Percentiles rank a stretch among this genome's conserved stretches.
phyloP scores from a whole-genome alignment of 306 rosid species.

The Cucumis cinereus region DNA sequence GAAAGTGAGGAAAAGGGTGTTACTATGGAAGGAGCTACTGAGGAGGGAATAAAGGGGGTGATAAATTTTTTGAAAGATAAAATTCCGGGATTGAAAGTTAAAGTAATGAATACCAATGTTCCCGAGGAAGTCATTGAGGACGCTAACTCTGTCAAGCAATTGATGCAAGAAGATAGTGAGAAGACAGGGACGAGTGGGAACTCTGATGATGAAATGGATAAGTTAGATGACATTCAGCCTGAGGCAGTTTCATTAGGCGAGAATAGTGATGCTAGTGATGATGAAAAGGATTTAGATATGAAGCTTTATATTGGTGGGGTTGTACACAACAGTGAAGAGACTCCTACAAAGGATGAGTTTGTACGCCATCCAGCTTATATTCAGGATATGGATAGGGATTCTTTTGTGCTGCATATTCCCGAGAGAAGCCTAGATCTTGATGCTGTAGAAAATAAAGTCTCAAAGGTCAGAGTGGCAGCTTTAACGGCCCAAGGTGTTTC shows the following conservation, averaged over 20 bases:
- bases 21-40: slow-evolving; percentile 60
- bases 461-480: slow-evolving; percentile 70
- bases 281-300: slow-evolving; percentile 74
- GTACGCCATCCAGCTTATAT: slow-evolving; percentile 82
- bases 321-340: slow-evolving; percentile 71
- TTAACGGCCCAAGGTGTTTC: slow-evolving; percentile 68
- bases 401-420: slow-evolving; percentile 70
- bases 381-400: slow-evolving; percentile 61
- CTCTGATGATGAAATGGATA: slow-evolving; percentile 48
- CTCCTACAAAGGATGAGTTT: slow-evolving; percentile 58
- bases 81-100: slow-evolving; percentile 88
- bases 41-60: slow-evolving; percentile 89
- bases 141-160: slow-evolving; percentile 46
- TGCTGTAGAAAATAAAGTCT: slow-evolving; percentile 36
- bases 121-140: slow-evolving; percentile 51
- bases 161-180: slow-evolving; percentile 59
- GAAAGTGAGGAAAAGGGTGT: slow-evolving; percentile 52
- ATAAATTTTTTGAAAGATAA: slow-evolving; percentile 84
- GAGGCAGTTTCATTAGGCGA: slow-evolving; percentile 57
- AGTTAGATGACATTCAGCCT: slow-evolving; percentile 49
- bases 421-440: slow-evolving; percentile 47
- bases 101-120: slow-evolving; percentile 64
- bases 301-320: slow-evolving; percentile 82
- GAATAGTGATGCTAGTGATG: slow-evolving; percentile 38
- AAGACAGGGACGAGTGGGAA: slow-evolving; percentile 38